phyloP scores from a whole-genome alignment of 1,284 basidiomycete genomes.

The Ustilago lituana region DNA sequence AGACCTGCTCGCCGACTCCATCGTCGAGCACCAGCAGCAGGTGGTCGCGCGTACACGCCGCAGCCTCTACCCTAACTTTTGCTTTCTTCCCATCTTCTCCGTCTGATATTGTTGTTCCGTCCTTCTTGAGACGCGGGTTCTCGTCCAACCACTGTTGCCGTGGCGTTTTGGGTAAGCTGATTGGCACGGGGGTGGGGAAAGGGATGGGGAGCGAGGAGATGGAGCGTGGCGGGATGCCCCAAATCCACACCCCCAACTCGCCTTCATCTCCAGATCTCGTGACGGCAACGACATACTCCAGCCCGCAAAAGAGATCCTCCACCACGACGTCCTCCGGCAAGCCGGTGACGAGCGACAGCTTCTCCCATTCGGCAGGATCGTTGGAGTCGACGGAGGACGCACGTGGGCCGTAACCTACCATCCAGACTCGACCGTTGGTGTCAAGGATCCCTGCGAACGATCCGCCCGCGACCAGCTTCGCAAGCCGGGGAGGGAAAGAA shows the following conservation, averaged over 20 bases:
- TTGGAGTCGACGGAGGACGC: neutral
- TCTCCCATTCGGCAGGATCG: neutral
- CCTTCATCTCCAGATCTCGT: neutral
- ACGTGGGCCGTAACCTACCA: constrained; percentile 23
- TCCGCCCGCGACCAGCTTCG: constrained; percentile 35
- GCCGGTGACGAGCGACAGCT: neutral
- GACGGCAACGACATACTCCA: constrained; percentile 34
- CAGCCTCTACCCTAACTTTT: constrained; percentile 1
- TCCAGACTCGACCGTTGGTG: constrained; percentile 17
- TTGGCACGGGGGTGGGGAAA: constrained; percentile 7
- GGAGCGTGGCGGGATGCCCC: constrained; percentile 24
- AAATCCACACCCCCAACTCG: constrained; percentile 10
- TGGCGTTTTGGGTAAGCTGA: constrained; percentile 10
- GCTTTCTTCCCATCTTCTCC: neutral
- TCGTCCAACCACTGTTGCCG: constrained; percentile 17
- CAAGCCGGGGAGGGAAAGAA: neutral
- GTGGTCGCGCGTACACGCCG: constrained; percentile 28
- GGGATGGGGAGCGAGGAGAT: neutral
- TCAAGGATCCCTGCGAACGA: constrained; percentile 34
- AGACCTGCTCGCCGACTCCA: constrained; percentile 5
- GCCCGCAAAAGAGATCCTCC: constrained; percentile 8
- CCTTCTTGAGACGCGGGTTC: constrained; percentile 10
- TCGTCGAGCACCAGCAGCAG: constrained; percentile 25
- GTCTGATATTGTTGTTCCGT: neutral
- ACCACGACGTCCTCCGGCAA: neutral